A percentile compares a stretch with the other conserved stretches of the same genome.
phyloP scores from a whole-genome alignment of 345 rosid genomes.

The Dimocarpus longan region DNA sequence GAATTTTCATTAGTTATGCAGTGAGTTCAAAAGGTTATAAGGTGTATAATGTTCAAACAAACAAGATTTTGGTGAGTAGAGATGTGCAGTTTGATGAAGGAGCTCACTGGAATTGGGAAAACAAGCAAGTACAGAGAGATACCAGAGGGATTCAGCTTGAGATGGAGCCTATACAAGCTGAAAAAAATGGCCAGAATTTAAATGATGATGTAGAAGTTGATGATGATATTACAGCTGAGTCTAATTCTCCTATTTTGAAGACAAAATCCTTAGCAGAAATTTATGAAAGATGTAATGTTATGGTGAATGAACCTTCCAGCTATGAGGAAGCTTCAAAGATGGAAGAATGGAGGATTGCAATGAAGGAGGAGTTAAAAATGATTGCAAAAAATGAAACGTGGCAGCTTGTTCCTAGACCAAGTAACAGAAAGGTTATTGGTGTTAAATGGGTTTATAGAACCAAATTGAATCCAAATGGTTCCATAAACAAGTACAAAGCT shows the following conservation, averaged over 20 bases:
- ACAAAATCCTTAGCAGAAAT: background rate
- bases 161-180: background rate
- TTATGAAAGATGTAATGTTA: background rate
- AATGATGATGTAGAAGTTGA: too few relatives aligned
- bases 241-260: background rate
- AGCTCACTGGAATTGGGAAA: too few relatives aligned
- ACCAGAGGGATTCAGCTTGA: too few relatives aligned
- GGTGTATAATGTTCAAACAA: too few relatives aligned
- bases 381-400: background rate
- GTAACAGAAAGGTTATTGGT: background rate
- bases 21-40: too few relatives aligned
- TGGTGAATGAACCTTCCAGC: background rate
- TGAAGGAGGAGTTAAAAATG: background rate
- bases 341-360: background rate
- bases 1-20: too few relatives aligned
- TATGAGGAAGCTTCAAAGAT: background rate
- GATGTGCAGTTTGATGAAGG: too few relatives aligned
- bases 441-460: constrained; percentile 1
- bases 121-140: too few relatives aligned
- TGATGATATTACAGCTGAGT: too few relatives aligned
- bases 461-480: background rate
- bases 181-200: too few relatives aligned
- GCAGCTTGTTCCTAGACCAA: background rate
- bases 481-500: background rate
- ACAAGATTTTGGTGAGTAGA: too few relatives aligned